Conservation (phyloP, 192 early-diverging fungal species). For the Geranomyces variabilis region DNA sequence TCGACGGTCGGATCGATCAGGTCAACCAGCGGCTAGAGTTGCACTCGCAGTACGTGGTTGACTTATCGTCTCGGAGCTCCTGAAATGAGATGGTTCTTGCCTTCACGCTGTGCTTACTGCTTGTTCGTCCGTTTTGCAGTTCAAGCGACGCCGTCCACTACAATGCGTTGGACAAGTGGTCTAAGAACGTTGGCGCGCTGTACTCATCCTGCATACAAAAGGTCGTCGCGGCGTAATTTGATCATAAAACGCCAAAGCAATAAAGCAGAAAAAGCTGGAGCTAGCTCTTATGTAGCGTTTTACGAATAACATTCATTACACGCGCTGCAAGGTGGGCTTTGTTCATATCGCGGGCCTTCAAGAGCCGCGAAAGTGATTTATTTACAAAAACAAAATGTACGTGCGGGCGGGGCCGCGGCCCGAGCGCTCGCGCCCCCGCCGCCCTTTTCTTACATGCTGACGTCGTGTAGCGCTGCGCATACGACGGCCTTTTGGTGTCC, state of each 20-base stretch:
- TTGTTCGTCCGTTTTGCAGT: slow-evolving; percentile 33
- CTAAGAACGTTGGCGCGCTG: slow-evolving; percentile 61
- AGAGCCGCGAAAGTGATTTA: no score
- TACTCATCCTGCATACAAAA: slow-evolving; percentile 50
- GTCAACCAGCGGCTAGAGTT: slow-evolving; percentile 78
- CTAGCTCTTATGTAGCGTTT: no score
- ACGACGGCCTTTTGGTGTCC: slow-evolving; percentile 89
- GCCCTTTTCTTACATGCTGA: slow-evolving; percentile 38
- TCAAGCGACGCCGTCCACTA: slow-evolving; percentile 66
- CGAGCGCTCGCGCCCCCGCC: no score
- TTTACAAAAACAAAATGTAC: no score
- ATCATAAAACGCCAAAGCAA: no score
- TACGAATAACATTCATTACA: no score
- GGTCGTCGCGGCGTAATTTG: background rate
- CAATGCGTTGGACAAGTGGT: slow-evolving; percentile 75
- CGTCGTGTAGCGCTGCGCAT: slow-evolving; percentile 84
- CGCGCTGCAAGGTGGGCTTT: no score
- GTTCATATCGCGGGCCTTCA: no score
- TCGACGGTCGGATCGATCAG: slow-evolving; percentile 89
- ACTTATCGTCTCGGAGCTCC: background rate
- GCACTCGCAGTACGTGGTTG: slow-evolving; percentile 62
- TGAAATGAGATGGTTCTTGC: background rate
- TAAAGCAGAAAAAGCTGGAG: no score
- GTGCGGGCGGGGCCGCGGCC: no score
- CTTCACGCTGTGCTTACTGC: background rate